Evolutionary conservation across 306 rosid species (phyloP).

Genomic region (Pterocarpus macrocarpus): DNA sequence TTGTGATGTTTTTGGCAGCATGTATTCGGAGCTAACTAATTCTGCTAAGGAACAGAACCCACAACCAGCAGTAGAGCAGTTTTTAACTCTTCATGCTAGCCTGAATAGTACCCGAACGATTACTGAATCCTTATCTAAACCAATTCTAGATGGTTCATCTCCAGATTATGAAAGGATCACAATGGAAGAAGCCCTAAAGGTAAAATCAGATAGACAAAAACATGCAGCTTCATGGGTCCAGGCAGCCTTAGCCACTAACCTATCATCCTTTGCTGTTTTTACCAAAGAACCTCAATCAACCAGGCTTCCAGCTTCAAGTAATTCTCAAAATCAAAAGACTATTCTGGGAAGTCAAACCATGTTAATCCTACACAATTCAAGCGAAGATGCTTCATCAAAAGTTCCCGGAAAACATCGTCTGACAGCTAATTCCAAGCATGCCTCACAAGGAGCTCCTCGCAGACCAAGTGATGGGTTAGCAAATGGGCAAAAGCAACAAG

Average conservation of each 20-base stretch:
- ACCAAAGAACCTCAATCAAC: conserved; percentile 64
- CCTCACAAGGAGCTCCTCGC: conserved; percentile 60
- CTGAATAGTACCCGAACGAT: conserved; percentile 66
- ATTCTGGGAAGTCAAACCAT: conserved; percentile 61
- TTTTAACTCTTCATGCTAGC: conserved; percentile 77
- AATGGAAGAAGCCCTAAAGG: conserved; percentile 73
- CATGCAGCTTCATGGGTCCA: conserved; percentile 88
- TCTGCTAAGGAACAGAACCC: conserved; percentile 94
- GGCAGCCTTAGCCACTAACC: conserved; percentile 80
- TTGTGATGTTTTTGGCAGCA: conserved; percentile 63
- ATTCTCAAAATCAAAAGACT: conserved; percentile 71
- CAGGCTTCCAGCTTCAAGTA: conserved; percentile 59
- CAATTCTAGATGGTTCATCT: conserved; percentile 59
- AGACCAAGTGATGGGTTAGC: conserved; percentile 60
- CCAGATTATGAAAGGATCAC: conserved; percentile 68
- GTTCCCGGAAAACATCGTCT: conserved; percentile 68
- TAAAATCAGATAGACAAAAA: conserved; percentile 68
- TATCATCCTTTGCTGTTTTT: conserved; percentile 76
- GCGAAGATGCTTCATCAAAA: conserved; percentile 64
- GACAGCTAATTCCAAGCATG: conserved; percentile 53
- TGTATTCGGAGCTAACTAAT: conserved; percentile 73
- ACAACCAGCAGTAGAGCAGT: conserved; percentile 92
- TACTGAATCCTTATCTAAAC: conserved; percentile 77
- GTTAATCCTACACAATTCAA: conserved; percentile 60
- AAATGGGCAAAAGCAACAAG: conserved; percentile 64